A percentile compares a stretch with the other conserved stretches of the same genome.
phyloP scores from a whole-genome alignment of 495 filamentous ascomycete genomes.

The Talaromyces nanjingensis region DNA sequence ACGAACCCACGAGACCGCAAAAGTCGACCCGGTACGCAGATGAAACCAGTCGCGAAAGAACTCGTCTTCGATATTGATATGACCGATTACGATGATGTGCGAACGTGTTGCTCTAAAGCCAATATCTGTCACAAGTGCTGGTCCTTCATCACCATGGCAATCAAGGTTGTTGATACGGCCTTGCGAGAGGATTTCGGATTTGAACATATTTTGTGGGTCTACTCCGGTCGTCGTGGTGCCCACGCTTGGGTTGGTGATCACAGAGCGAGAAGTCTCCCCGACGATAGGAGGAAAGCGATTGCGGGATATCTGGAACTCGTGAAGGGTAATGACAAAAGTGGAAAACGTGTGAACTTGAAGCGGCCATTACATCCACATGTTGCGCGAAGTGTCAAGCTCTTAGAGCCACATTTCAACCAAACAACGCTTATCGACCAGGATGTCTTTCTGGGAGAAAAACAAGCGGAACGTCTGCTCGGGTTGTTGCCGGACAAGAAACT shows the following conservation, averaged over 20 bases:
- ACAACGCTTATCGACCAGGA: slow-evolving; percentile 81
- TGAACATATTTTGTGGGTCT: slow-evolving; percentile 95
- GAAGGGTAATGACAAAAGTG: slow-evolving; percentile 71
- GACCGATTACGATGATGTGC: slow-evolving; percentile 95
- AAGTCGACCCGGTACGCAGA: slow-evolving; percentile 50
- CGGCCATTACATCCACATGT: slow-evolving; percentile 89
- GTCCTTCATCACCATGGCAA: slow-evolving; percentile 94
- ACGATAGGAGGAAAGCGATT: slow-evolving; percentile 72
- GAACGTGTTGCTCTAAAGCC: slow-evolving; percentile 88
- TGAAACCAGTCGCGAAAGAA: slow-evolving; percentile 83
- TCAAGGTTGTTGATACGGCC: slow-evolving; percentile 83
- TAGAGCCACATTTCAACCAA: slow-evolving; percentile 68
- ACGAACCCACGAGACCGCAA: slow-evolving; percentile 94
- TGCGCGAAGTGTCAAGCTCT: slow-evolving; percentile 73
- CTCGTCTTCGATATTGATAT: slow-evolving; percentile 98
- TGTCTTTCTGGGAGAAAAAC: slow-evolving; percentile 63
- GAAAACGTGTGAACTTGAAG: slow-evolving; percentile 80
- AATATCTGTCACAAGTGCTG: slow-evolving; percentile 94
- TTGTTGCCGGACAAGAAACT: slow-evolving; percentile 72
- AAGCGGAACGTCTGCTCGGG: slow-evolving; percentile 64
- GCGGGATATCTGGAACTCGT: slow-evolving; percentile 84
- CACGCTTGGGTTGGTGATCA: slow-evolving; percentile 99
- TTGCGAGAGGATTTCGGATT: slow-evolving; percentile 93
- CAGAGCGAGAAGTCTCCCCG: slow-evolving; percentile 72
- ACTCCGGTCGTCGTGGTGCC: slow-evolving; percentile 89